Percentiles rank a stretch among this genome's conserved stretches.
These are phyloP conservation scores for Lasiodiplodia theobromae DNA, from an alignment of 2,329 filamentous ascomycete species.

Conservation along the genomic window DNA sequence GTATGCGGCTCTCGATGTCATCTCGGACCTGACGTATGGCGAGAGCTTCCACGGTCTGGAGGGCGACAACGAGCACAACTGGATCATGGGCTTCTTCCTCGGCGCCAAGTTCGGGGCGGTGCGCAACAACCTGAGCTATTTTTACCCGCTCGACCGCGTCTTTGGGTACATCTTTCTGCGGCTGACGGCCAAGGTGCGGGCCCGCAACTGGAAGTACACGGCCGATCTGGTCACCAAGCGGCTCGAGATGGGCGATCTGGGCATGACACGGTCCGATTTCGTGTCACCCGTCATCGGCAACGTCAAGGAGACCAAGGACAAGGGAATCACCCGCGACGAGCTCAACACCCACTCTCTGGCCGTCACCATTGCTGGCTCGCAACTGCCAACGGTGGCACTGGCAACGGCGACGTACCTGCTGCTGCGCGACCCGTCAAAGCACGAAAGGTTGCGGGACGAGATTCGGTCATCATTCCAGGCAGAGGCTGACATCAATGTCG, in stretches of 20 bases:
- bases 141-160: not conserved
- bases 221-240: not conserved
- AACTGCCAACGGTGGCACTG: not conserved
- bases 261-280: not conserved
- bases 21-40: not conserved
- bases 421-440: not conserved
- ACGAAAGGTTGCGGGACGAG: not conserved
- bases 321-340: not conserved
- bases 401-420: not conserved
- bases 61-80: constrained; percentile 2
- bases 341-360: not conserved
- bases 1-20: not conserved
- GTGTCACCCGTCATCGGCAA: not conserved
- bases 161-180: not conserved
- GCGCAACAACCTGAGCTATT: not conserved
- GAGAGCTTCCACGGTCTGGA: constrained; percentile 5
- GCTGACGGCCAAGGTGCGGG: not conserved
- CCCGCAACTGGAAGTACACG: not conserved
- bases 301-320: not conserved
- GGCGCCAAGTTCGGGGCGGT: not conserved
- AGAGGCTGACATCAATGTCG: not conserved
- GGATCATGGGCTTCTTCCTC: constrained; percentile 5
- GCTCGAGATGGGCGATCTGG: constrained; percentile 2
- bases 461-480: not conserved
- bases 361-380: not conserved